phyloP scores from a whole-genome alignment of 495 filamentous ascomycete species.

The Chaetomium fimeti region DNA sequence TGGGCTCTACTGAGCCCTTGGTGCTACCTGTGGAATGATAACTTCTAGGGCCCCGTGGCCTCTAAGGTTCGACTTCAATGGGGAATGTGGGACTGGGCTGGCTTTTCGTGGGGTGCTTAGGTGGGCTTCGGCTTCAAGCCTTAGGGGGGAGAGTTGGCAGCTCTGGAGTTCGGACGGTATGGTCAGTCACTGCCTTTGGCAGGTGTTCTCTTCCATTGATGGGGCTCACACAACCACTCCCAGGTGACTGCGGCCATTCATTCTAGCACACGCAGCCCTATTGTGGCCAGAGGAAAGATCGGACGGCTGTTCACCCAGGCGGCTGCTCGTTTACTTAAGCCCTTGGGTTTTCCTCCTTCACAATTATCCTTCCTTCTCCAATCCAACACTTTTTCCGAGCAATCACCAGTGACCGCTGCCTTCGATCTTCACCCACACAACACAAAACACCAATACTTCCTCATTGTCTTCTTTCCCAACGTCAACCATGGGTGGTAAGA shows the following conservation, averaged over 20 bases:
- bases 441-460: background rate
- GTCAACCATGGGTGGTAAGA: conserved; percentile 35
- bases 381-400: background rate
- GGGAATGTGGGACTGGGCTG: background rate
- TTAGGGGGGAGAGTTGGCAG: background rate
- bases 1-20: background rate
- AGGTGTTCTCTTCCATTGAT: background rate
- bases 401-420: background rate
- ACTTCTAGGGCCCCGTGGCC: background rate
- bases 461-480: background rate
- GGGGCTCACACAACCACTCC: background rate
- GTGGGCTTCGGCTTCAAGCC: background rate
- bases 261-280: background rate
- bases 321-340: background rate
- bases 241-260: conserved; percentile 8
- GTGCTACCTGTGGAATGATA: background rate
- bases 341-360: background rate
- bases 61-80: background rate
- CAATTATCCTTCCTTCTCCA: background rate
- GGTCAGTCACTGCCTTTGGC: background rate
- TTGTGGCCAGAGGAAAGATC: conserved; percentile 1
- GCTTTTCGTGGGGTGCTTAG: background rate
- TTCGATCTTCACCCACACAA: background rate
- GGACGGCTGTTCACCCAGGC: background rate
- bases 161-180: conserved; percentile 6